Conservation (phyloP, 2,329 filamentous ascomycete species). For the Ophiocordyceps camponoti-floridani region DNA sequence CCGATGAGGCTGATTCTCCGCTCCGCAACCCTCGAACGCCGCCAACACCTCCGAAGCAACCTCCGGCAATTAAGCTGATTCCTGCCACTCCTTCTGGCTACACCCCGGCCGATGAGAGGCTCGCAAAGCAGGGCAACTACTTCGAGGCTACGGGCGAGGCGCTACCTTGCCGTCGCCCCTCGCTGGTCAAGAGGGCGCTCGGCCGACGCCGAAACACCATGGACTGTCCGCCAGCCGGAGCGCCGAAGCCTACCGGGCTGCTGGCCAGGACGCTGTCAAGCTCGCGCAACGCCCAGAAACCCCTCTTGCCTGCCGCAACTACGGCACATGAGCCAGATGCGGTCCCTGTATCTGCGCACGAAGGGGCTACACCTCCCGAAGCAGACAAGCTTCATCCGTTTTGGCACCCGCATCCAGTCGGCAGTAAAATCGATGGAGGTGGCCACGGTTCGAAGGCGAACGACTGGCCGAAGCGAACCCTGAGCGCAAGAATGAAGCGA, state of each 20-base stretch:
- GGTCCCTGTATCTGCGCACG: conserved; percentile 19
- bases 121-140: conserved; percentile 33
- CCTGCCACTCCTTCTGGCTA: conserved; percentile 43
- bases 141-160: conserved; percentile 28
- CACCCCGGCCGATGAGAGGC: conserved; percentile 35
- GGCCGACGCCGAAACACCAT: conserved; percentile 25
- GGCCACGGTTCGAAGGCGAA: conserved; percentile 30
- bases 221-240: conserved; percentile 19
- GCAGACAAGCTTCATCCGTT: conserved; percentile 39
- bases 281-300: conserved; percentile 19
- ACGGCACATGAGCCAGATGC: conserved; percentile 10
- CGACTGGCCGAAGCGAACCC: conserved; percentile 29
- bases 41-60: conserved; percentile 28
- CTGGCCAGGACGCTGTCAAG: conserved; percentile 35
- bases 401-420: conserved; percentile 37
- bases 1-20: conserved; percentile 41
- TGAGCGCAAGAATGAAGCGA: conserved; percentile 35
- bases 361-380: conserved; percentile 29
- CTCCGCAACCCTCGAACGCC: conserved; percentile 43
- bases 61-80: conserved; percentile 36
- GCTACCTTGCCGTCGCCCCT: conserved; percentile 23
- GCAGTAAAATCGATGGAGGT: conserved; percentile 15
- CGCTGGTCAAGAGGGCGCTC: conserved; percentile 35
- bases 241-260: conserved; percentile 22
- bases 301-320: conserved; percentile 9